phyloP scores from a whole-genome alignment of 192 early-diverging fungal species.

The Podila epigama region DNA sequence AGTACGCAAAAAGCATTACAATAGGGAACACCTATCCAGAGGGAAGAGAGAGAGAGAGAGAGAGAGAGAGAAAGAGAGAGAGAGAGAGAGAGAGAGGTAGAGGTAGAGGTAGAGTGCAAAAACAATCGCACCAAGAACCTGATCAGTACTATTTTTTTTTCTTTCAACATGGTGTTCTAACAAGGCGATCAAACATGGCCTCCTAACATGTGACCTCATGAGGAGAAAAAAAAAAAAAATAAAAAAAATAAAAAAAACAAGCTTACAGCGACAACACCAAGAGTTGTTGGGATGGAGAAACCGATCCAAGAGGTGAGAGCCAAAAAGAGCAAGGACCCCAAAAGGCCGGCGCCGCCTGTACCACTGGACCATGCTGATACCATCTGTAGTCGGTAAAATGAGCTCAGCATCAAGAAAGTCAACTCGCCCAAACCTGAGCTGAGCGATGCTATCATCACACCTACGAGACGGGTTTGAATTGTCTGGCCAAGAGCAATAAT shows the following conservation, averaged over 20 bases:
- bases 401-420: slow-evolving; percentile 55
- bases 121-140: background rate
- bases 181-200: too few species aligned
- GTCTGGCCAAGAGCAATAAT: slow-evolving; percentile 32
- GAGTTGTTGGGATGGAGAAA: slow-evolving; percentile 23
- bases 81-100: too few species aligned
- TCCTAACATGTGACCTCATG: too few species aligned
- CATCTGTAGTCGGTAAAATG: slow-evolving; percentile 45
- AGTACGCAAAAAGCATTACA: slow-evolving; percentile 44
- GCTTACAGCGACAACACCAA: slow-evolving; percentile 39
- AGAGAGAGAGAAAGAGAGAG: too few species aligned
- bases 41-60: too few species aligned
- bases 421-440: slow-evolving; percentile 54
- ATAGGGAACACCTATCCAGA: slow-evolving; percentile 44
- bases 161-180: too few species aligned
- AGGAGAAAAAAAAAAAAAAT: too few species aligned
- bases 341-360: slow-evolving; percentile 51
- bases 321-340: slow-evolving; percentile 49
- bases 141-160: too few species aligned
- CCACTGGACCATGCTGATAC: slow-evolving; percentile 54
- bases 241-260: too few species aligned
- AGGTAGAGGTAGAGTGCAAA: too few species aligned
- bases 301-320: slow-evolving; percentile 49
- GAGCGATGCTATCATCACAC: slow-evolving; percentile 50
- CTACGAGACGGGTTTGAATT: slow-evolving; percentile 18